phyloP scores from a whole-genome alignment of 2,329 filamentous ascomycete genomes.

The Phialophora chinensis region DNA sequence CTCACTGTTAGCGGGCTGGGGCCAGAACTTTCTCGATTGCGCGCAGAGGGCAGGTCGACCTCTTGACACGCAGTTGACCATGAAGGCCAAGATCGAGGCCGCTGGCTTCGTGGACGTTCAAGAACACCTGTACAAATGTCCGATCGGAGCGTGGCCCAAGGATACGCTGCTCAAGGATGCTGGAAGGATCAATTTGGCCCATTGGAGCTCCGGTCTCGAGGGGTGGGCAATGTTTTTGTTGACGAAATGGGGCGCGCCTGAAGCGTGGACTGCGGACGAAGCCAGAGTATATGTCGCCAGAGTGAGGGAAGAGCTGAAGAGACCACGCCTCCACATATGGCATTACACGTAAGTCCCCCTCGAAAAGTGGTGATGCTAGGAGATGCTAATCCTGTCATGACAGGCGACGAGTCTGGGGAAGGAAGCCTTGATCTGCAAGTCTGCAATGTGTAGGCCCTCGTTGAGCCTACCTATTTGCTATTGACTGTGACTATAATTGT shows the following conservation, averaged over 20 bases:
- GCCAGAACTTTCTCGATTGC: conserved; percentile 37
- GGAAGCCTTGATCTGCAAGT: conserved; percentile 13
- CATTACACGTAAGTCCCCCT: conserved; percentile 28
- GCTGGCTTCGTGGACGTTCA: conserved; percentile 48
- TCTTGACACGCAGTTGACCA: conserved; percentile 38
- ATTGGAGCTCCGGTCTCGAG: conserved; percentile 42
- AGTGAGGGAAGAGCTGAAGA: conserved; percentile 37
- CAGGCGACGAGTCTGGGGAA: conserved; percentile 27
- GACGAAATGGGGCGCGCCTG: conserved; percentile 39
- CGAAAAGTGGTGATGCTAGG: background rate
- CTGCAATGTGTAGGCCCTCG: background rate
- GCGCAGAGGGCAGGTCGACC: conserved; percentile 38
- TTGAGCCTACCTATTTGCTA: background rate
- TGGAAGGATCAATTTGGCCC: conserved; percentile 44
- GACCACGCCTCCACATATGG: conserved; percentile 34
- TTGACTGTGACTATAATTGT: background rate
- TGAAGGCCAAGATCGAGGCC: conserved; percentile 40
- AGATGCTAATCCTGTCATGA: conserved; percentile 3
- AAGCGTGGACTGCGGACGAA: conserved; percentile 39
- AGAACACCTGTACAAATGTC: conserved; percentile 59
- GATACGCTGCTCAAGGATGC: conserved; percentile 56
- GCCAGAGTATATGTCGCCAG: conserved; percentile 38
- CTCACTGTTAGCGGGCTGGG: conserved; percentile 34
- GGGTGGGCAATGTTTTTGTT: conserved; percentile 43
- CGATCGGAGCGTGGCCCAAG: conserved; percentile 58